Percentiles rank a stretch among this genome's conserved stretches.
These are phyloP conservation scores for Fraxinus baroniana DNA, from an alignment of 305 asterid genomes.

Conservation along the genomic window DNA sequence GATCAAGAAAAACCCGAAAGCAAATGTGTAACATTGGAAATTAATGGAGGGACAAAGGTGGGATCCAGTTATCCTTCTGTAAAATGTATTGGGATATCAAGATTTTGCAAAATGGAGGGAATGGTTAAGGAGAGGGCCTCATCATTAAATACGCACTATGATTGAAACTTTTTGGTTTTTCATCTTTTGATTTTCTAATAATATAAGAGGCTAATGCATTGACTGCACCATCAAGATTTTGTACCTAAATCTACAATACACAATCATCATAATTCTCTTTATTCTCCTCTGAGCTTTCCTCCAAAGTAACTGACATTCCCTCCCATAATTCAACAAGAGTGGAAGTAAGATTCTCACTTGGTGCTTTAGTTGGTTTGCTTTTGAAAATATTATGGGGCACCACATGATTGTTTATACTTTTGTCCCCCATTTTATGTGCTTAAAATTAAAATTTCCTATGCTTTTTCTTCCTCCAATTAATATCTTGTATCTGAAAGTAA, in stretches of 20 bases:
- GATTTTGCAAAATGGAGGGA: conserved; percentile 49
- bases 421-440: conserved; percentile 29
- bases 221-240: conserved; percentile 38
- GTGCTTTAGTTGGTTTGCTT: conserved; percentile 32
- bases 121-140: conserved; percentile 18
- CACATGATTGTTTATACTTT: conserved; percentile 34
- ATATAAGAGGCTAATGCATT: conserved; percentile 43
- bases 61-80: conserved; percentile 44
- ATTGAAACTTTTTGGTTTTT: conserved; percentile 37
- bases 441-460: conserved; percentile 9
- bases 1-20: conserved; percentile 14
- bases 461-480: conserved; percentile 31
- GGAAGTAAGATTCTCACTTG: conserved; percentile 33
- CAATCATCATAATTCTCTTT: conserved; percentile 34
- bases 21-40: conserved; percentile 24
- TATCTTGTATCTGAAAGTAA: conserved; percentile 40
- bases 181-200: conserved; percentile 32
- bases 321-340: conserved; percentile 49
- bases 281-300: conserved; percentile 39
- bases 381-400: conserved; percentile 28
- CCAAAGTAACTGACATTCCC: conserved; percentile 57
- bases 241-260: conserved; percentile 20
- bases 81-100: conserved; percentile 40
- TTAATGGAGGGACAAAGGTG: conserved; percentile 30
- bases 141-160: conserved; percentile 36